These are phyloP conservation scores for Carpediemonas membranifera DNA, from an alignment of 78 protist species.

Conservation along the genomic window DNA sequence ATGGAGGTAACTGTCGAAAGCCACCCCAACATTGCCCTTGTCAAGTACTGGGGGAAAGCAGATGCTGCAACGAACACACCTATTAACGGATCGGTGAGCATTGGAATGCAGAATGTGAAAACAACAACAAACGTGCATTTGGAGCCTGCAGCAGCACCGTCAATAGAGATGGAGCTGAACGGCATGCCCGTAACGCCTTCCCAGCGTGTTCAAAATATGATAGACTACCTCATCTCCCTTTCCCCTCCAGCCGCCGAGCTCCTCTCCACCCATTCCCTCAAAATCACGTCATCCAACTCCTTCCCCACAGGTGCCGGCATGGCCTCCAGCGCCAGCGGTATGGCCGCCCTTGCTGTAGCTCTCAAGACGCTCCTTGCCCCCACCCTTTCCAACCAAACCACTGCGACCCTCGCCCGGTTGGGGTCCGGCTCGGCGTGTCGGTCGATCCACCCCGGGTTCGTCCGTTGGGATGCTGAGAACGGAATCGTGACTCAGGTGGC, in stretches of 20 bases:
- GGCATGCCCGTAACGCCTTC: not conserved
- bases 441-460: slow-evolving; percentile 84
- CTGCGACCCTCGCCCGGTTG: slow-evolving; percentile 12
- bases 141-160: not conserved
- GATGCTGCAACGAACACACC: slow-evolving; percentile 76
- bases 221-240: not conserved
- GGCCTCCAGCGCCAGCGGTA: slow-evolving; percentile 93
- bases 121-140: slow-evolving; percentile 65
- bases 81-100: slow-evolving; percentile 66
- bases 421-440: slow-evolving; percentile 97
- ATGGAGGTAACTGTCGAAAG: slow-evolving; percentile 27
- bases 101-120: slow-evolving; percentile 62
- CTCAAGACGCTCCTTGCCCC: not conserved
- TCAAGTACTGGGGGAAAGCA: slow-evolving; percentile 97
- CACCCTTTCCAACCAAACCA: not conserved
- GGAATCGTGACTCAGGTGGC: slow-evolving; percentile 8
- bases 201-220: not conserved
- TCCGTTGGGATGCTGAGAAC: slow-evolving; percentile 61
- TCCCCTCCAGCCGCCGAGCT: not conserved
- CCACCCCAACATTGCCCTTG: slow-evolving; percentile 91
- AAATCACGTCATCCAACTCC: slow-evolving; percentile 66
- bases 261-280: not conserved
- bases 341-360: slow-evolving; percentile 37
- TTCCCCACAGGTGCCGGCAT: slow-evolving; percentile 97
- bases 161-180: not conserved